Conservation (phyloP, 1,139 yeast species). For the Nakaseomyces glabratus region DNA sequence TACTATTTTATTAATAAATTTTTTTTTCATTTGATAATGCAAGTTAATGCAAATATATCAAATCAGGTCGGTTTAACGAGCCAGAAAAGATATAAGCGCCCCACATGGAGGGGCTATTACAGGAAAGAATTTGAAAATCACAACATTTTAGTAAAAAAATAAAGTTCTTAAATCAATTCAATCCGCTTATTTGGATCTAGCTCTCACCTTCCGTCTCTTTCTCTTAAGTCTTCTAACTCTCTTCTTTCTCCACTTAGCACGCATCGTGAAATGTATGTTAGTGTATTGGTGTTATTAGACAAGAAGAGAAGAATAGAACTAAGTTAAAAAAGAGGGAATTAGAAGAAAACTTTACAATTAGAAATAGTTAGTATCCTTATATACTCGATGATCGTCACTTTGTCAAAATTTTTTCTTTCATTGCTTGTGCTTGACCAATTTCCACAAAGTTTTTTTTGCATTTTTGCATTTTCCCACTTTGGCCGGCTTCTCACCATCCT, state of each 20-base stretch:
- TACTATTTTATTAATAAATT: constrained; percentile 6
- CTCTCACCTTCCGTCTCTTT: constrained; percentile 99
- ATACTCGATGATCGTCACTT: neutral
- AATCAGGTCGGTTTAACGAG: constrained; percentile 6
- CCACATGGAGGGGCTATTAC: too few relatives aligned
- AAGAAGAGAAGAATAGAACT: neutral
- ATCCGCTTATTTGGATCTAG: constrained; percentile 66
- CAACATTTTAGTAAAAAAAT: constrained; percentile 1
- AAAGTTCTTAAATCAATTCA: constrained; percentile 2
- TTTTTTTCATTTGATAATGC: constrained; percentile 5
- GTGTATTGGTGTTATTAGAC: constrained; percentile 14
- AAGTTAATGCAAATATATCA: constrained; percentile 4
- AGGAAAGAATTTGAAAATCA: constrained; percentile 5
- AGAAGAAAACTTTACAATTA: neutral
- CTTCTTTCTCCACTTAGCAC: constrained; percentile 97
- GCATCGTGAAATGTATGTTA: constrained; percentile 41
- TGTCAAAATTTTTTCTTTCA: too few relatives aligned
- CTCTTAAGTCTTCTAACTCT: constrained; percentile 99
- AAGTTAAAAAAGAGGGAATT: neutral
- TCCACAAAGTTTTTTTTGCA: too few relatives aligned
- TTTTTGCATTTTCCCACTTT: too few relatives aligned
- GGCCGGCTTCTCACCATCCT: too few relatives aligned
- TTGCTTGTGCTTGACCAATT: too few relatives aligned
- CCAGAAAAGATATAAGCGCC: constrained; percentile 3
- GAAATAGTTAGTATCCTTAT: neutral